Percentiles rank a stretch among this genome's conserved stretches.
Conservation (phyloP, 2,329 filamentous ascomycete species). For the Pseudogymnoascus sp. region DNA sequence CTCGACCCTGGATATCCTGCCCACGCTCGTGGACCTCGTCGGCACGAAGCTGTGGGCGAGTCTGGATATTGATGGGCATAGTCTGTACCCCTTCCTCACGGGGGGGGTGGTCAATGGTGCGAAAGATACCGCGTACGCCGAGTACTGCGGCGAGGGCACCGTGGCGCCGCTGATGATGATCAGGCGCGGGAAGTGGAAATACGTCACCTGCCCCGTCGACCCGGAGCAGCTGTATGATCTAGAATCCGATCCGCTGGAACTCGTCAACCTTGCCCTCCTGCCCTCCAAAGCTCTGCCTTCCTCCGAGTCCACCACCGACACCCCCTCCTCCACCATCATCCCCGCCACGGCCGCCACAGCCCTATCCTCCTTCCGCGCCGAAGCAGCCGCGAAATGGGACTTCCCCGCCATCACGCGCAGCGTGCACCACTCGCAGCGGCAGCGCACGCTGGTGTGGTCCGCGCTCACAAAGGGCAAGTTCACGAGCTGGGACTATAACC, state of each 20-base stretch:
- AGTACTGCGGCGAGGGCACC: constrained; percentile 92
- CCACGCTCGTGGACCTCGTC: constrained; percentile 77
- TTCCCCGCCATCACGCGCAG: constrained; percentile 67
- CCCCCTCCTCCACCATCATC: constrained; percentile 28
- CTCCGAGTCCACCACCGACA: constrained; percentile 29
- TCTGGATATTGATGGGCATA: constrained; percentile 79
- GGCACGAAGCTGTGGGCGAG: constrained; percentile 59
- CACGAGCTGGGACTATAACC: constrained; percentile 80
- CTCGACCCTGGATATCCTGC: constrained; percentile 82
- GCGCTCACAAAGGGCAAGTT: constrained; percentile 69
- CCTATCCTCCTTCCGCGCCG: constrained; percentile 60
- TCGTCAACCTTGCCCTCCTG: constrained; percentile 58
- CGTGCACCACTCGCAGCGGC: constrained; percentile 69
- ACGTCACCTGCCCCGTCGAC: constrained; percentile 76
- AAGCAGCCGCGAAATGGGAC: constrained; percentile 72
- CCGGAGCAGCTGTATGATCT: constrained; percentile 80
- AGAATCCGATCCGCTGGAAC: constrained; percentile 62
- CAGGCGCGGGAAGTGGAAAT: constrained; percentile 81
- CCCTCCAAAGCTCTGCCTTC: constrained; percentile 28
- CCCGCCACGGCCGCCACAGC: constrained; percentile 23
- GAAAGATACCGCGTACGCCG: constrained; percentile 82
- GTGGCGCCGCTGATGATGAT: constrained; percentile 91
- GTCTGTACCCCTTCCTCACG: constrained; percentile 69
- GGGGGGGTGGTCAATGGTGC: constrained; percentile 42
- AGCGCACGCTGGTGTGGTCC: constrained; percentile 68